Conservation (phyloP, 106 monocot genomes). For the Dioscorea alata region DNA sequence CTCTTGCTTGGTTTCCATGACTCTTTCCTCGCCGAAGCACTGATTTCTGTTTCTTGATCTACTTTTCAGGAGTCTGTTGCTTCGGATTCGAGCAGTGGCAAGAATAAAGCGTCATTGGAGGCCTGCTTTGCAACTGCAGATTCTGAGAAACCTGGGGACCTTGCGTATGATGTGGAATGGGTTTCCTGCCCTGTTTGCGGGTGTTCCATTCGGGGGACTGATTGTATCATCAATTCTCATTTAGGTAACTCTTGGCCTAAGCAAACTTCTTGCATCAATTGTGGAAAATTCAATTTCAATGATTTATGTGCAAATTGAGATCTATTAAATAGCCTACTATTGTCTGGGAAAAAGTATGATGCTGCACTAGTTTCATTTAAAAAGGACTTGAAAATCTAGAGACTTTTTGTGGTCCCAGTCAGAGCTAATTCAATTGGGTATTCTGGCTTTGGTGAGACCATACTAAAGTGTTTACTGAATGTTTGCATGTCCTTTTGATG, state of each 20-base stretch:
- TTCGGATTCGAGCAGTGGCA: background rate
- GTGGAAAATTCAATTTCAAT: background rate
- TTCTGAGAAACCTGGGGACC: background rate
- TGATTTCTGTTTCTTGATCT: background rate
- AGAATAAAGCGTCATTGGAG: background rate
- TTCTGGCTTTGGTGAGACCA: no score
- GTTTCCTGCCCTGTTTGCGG: conserved; percentile 74
- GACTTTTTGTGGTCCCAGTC: background rate
- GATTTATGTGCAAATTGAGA: background rate
- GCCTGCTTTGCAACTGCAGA: background rate
- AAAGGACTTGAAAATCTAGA: background rate
- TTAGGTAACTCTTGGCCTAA: conserved; percentile 31
- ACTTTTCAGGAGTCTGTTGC: background rate
- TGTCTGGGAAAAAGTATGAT: background rate
- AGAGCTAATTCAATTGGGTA: no score
- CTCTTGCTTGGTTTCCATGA: background rate
- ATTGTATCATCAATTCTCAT: conserved; percentile 56
- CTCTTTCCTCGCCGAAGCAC: background rate
- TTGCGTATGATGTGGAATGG: conserved; percentile 10
- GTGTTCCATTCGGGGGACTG: conserved; percentile 35
- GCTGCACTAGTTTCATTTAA: background rate
- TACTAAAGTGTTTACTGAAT: no score
- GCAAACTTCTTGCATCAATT: background rate
- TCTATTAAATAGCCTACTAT: no score
- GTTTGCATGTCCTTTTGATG: no score